Evolutionary conservation across 352 stramenopile species (phyloP).

Genomic region (Pythium angustatum): DNA sequence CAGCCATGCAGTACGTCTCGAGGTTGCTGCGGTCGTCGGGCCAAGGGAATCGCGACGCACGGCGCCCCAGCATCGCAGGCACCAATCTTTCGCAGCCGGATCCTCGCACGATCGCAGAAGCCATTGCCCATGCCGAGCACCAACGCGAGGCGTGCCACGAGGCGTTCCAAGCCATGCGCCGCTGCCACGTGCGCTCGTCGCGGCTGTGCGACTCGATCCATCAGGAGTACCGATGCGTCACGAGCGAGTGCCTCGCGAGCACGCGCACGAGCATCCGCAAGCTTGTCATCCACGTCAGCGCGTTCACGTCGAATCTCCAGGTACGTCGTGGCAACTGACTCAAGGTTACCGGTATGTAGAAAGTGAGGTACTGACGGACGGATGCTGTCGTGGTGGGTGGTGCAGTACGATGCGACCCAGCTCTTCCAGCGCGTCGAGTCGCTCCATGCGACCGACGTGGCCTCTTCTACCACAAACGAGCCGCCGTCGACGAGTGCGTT

Average conservation of each 20-base stretch:
- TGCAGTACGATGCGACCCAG: constrained; percentile 33
- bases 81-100: neutral
- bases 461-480: neutral
- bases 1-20: constrained; percentile 28
- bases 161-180: constrained; percentile 24
- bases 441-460: constrained; percentile 10
- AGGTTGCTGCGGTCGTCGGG: constrained; percentile 10
- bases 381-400: no score
- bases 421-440: constrained; percentile 31
- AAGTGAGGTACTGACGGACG: no score
- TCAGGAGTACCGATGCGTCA: constrained; percentile 31
- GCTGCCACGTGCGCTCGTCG: constrained; percentile 20
- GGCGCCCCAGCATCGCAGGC: no score
- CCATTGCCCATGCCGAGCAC: constrained; percentile 15
- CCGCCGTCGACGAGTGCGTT: no score
- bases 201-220: constrained; percentile 26
- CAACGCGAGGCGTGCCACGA: constrained; percentile 20
- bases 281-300: constrained; percentile 34
- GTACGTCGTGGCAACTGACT: neutral
- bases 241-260: constrained; percentile 29
- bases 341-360: no score
- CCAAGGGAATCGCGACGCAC: no score
- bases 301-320: constrained; percentile 38
- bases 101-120: neutral
- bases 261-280: constrained; percentile 33